Evolutionary conservation across 2,329 filamentous ascomycete genomes (phyloP), one percentile per base, ranked within the genome.

Genomic region (Colletotrichum higginsianum): DNA sequence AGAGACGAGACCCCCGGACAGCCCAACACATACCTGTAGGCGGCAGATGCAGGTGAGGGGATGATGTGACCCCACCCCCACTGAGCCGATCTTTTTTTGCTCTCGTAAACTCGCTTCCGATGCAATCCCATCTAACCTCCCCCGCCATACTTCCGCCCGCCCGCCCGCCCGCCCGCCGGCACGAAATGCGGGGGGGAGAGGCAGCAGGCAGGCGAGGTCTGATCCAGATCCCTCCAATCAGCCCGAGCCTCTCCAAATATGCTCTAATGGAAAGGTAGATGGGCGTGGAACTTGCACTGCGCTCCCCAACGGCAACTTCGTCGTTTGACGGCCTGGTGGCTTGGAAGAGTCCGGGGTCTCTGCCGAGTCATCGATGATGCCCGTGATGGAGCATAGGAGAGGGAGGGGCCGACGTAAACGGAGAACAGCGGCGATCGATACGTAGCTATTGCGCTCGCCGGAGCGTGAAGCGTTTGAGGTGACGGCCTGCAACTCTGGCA

Each of bases 391-490:
- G 40, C n/a, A 53, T 44, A 62, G 11, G 60, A 46, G 35, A 46
- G 68, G 58, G 68, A 71, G 68, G 68, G 64, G 64, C 68, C 68
- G 64, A 68, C 38, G 52, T 18, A 18, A 35, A 21, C 11, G 21
- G 16, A 50, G 21, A 38, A 38, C 18, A 30, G 13, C 52, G 65
- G 62, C 58, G 52, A 58, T 62, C 65, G 57, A 58, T 57, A 49
- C 35, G 42, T 35, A 21, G 58, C 18, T 26, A 23, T 55, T 38
- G 65, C 65, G 40, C 35, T 47, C 16, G 65, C 65, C 58, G 53
- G 57, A 38, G 58, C 23, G 64, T 57, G 42, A 46, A 42, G 64
- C 26, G 64, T 68, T 71, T 71, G 68, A 68, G 65, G 60, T 60
- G 65, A 49, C 58, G n/a, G 40, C 9, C 65, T 58, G 58, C 38